These are phyloP conservation scores for Rhizopus delemar DNA, from an alignment of 371 early-diverging fungal genomes.

Conservation along the genomic window DNA sequence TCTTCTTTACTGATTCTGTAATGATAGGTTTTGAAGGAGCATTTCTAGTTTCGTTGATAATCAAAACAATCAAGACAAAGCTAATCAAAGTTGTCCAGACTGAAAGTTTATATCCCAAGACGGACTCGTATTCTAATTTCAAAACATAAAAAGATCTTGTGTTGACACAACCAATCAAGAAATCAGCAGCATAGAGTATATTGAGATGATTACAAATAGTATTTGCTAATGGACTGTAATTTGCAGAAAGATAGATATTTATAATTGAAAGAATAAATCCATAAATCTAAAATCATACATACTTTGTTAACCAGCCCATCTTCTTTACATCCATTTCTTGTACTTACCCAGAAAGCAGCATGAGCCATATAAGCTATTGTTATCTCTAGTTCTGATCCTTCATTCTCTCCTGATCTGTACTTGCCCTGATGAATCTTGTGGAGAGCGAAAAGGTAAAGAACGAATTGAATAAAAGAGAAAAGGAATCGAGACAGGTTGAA, in stretches of 20 bases:
- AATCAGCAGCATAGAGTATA: conserved; percentile 21
- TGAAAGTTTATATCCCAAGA: conserved; percentile 26
- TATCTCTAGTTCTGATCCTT: conserved; percentile 2
- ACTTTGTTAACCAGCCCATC: neutral
- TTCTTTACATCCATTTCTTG: neutral
- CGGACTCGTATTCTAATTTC: conserved; percentile 16
- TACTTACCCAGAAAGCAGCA: conserved; percentile 21
- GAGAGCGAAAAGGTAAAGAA: neutral
- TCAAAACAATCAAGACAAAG: conserved; percentile 21
- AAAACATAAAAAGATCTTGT: conserved; percentile 35
- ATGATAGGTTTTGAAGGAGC: conserved; percentile 32
- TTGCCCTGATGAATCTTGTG: neutral
- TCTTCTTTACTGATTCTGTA: conserved; percentile 32
- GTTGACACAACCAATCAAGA: conserved; percentile 29
- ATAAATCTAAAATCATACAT: conserved; percentile 15
- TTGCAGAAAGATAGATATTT: conserved; percentile 21
- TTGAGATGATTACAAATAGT: conserved; percentile 41
- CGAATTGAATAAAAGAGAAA: conserved; percentile 12
- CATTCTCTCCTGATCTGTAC: conserved; percentile 3
- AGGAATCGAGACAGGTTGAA: conserved; percentile 11
- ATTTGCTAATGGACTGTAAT: conserved; percentile 21
- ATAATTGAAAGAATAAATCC: conserved; percentile 25
- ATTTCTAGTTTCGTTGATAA: conserved; percentile 39
- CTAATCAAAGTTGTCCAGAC: conserved; percentile 16
- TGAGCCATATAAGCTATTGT: conserved; percentile 6